Evolutionary conservation across 2,329 filamentous ascomycete genomes (phyloP).

Genomic region (Cladobotryum mycophilum): DNA sequence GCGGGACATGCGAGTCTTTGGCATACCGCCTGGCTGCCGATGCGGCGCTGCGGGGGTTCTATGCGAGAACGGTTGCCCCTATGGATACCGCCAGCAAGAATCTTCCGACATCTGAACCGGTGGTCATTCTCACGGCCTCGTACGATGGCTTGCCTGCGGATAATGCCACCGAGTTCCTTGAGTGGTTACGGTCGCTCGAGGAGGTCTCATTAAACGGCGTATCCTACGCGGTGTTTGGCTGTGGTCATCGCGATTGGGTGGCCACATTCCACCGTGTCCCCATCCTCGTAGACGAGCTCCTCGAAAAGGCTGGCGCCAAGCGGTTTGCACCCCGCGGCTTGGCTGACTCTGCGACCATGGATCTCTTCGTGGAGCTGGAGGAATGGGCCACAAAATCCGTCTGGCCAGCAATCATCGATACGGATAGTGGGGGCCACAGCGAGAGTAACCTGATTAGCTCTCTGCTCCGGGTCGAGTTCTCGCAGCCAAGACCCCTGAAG

Average conservation of each 20-base stretch:
- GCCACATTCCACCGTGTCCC: slow-evolving; percentile 59
- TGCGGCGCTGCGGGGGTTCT: slow-evolving; percentile 49
- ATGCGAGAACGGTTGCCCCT: slow-evolving; percentile 41
- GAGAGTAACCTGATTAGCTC: slow-evolving; percentile 13
- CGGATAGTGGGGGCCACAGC: slow-evolving; percentile 34
- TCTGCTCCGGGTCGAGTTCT: slow-evolving; percentile 39
- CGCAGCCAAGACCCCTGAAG: slow-evolving; percentile 44
- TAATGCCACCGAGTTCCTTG: slow-evolving; percentile 59
- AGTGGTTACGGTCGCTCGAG: slow-evolving; percentile 52
- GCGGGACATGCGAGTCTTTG: slow-evolving; percentile 61
- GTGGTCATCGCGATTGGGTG: slow-evolving; percentile 49
- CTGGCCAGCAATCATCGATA: slow-evolving; percentile 39
- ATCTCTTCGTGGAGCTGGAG: slow-evolving; percentile 58
- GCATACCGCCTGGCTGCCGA: slow-evolving; percentile 53
- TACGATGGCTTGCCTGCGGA: slow-evolving; percentile 67
- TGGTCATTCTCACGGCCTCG: slow-evolving; percentile 58
- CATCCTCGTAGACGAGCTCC: slow-evolving; percentile 45
- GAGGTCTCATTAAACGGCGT: slow-evolving; percentile 46
- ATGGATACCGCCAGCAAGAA: slow-evolving; percentile 53
- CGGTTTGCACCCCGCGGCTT: slow-evolving; percentile 37
- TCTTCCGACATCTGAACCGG: slow-evolving; percentile 49
- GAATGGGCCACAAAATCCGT: slow-evolving; percentile 51
- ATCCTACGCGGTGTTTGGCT: slow-evolving; percentile 62
- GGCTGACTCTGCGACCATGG: slow-evolving; percentile 50
- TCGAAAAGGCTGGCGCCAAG: slow-evolving; percentile 26